Evolutionary conservation across 2,329 filamentous ascomycete species (phyloP), one percentile per base, ranked within the genome.

Genomic region (Colletotrichum viniferum): DNA sequence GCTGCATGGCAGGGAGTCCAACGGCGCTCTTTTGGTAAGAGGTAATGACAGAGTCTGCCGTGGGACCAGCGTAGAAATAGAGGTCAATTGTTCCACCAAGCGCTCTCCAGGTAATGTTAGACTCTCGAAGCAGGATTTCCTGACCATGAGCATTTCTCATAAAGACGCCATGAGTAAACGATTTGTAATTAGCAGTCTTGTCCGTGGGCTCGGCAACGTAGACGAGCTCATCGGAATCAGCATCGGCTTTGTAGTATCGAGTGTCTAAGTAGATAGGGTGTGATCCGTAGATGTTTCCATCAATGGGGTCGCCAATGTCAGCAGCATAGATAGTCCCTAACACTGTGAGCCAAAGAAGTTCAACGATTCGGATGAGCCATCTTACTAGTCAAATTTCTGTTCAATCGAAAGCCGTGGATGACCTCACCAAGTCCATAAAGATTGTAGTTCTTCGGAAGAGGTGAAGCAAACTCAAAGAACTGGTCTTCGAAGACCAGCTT

Each of bases 241-340:
- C 75, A 64, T 89, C 85, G 13, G 89, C 85, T 77, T 92, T 88
- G 79, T 92, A 95, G 83, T 96, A 96, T 73, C 94, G 89, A 2
- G 94, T 96, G 77, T 96, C 95, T 5, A 96, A 86, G 81, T 96
- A 97, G 80, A 96, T 92, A 0, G 95, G 93, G 78, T 97, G 95
- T 55, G 87, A 89, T 8, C 95, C 94, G 79, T 97, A 97, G 7
- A 96, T 86, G 79, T 96, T 96, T 14, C 86, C 82, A 55, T 92
- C 92, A 52, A 92, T 90, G 7, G 89, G 88, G 79, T 94, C 92
- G 9, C 90, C 93, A 34, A 89, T 88, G 83, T 96, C 94, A 18
- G 92, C 92, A 34, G 92, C 91, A 77, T 91, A 95, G 69, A 88
- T 78, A 1, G 86, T 87, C 43, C 86, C 86, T 87, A 55, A 21